These are phyloP conservation scores for Pulveroboletus sp. DNA, from an alignment of 768 basidiomycete genomes.

Conservation along the genomic window DNA sequence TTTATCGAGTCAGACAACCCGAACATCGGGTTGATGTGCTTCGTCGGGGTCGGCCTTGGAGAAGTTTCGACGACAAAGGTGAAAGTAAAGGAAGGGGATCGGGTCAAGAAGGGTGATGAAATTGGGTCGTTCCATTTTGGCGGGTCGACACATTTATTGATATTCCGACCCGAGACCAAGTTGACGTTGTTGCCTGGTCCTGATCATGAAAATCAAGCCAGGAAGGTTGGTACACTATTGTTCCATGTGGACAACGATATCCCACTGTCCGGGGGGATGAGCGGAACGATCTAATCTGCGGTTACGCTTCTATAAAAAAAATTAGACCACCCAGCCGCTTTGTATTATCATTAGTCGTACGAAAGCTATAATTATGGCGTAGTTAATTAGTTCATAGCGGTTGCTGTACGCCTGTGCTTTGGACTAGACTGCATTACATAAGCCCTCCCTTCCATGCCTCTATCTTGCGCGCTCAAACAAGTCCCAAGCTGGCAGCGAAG, in stretches of 20 bases:
- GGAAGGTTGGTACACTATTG: conserved; percentile 16
- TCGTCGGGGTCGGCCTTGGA: conserved; percentile 56
- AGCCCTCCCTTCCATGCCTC: conserved; percentile 6
- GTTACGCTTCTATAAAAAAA: not conserved
- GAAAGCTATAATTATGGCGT: no score
- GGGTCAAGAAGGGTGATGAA: conserved; percentile 49
- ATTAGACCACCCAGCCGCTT: no score
- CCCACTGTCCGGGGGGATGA: not conserved
- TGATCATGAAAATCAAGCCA: not conserved
- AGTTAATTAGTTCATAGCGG: no score
- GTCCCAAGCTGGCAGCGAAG: not conserved
- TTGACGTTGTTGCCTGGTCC: conserved; percentile 17
- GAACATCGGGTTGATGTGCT: conserved; percentile 52
- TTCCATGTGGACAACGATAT: conserved; percentile 13
- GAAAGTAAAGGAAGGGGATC: conserved; percentile 42
- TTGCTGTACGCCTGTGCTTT: no score
- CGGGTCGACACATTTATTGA: conserved; percentile 46
- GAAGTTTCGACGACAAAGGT: conserved; percentile 60
- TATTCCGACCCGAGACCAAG: conserved; percentile 38
- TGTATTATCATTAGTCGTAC: no score
- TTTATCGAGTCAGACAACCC: conserved; percentile 56
- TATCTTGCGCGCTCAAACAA: conserved; percentile 4
- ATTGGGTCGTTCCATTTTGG: conserved; percentile 64
- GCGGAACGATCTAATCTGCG: not conserved
- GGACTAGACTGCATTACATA: not conserved